A percentile compares a stretch with the other conserved stretches of the same genome.
Conservation (phyloP, 1,284 basidiomycete genomes). For the Rhodotorula sp. region DNA sequence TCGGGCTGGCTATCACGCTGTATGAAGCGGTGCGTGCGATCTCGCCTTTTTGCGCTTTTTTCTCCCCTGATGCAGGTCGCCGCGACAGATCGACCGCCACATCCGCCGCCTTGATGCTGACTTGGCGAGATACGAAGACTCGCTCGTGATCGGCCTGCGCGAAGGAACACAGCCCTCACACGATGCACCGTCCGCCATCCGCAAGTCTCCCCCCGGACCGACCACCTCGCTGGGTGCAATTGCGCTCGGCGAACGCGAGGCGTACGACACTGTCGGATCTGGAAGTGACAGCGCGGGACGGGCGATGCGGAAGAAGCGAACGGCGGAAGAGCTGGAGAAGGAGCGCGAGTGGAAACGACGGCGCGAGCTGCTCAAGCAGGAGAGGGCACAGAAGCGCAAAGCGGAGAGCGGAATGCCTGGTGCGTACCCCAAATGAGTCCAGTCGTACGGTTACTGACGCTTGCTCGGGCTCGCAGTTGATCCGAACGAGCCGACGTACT, state of each 20-base stretch:
- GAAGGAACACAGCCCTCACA: constrained; percentile 40
- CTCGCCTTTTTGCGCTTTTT: background rate
- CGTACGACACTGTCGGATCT: constrained; percentile 5
- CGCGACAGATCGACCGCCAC: constrained; percentile 42
- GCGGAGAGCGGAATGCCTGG: constrained; percentile 15
- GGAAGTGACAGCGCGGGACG: background rate
- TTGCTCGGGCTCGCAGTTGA: constrained; percentile 13
- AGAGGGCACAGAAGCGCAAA: constrained; percentile 5
- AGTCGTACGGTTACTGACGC: background rate
- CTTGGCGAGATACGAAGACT: constrained; percentile 33
- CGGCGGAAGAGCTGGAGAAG: constrained; percentile 11
- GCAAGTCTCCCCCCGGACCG: constrained; percentile 17
- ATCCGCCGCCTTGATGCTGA: constrained; percentile 42
- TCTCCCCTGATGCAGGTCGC: background rate
- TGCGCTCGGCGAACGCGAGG: constrained; percentile 34
- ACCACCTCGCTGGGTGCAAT: constrained; percentile 27
- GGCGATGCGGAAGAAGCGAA: background rate
- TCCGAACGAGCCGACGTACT: constrained; percentile 40
- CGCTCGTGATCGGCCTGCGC: constrained; percentile 40
- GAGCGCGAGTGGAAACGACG: constrained; percentile 16
- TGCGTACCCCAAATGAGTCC: background rate
- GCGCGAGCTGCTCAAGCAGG: constrained; percentile 7
- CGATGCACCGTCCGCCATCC: constrained; percentile 32
- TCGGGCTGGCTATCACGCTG: constrained; percentile 35
- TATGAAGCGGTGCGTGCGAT: constrained; percentile 37